These are phyloP conservation scores for Leccinum subtestaceum DNA, from an alignment of 768 basidiomycete species.

Conservation along the genomic window DNA sequence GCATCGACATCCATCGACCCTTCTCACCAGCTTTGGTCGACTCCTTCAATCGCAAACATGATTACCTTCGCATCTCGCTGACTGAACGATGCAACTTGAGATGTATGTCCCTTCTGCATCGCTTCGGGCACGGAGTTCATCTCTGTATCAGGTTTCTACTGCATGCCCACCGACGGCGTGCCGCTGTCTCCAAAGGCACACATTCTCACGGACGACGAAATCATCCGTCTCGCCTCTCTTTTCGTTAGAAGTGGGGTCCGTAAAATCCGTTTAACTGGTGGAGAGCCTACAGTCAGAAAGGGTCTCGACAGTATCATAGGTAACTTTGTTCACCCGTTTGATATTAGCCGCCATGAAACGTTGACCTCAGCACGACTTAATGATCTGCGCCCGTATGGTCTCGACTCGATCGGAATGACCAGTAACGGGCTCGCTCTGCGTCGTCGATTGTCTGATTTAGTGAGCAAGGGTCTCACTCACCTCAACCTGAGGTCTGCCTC, in stretches of 20 bases:
- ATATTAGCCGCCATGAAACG: constrained; percentile 6
- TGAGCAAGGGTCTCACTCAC: constrained; percentile 74
- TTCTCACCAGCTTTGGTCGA: constrained; percentile 61
- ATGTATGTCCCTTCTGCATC: constrained; percentile 44
- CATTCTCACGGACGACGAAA: constrained; percentile 73
- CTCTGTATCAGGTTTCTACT: constrained; percentile 69
- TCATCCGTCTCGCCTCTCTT: constrained; percentile 66
- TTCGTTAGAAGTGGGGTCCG: constrained; percentile 82
- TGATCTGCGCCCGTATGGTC: constrained; percentile 54
- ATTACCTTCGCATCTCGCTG: constrained; percentile 85
- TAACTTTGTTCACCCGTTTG: constrained; percentile 29
- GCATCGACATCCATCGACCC: constrained; percentile 46
- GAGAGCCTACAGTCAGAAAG: constrained; percentile 83
- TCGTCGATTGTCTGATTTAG: constrained; percentile 64
- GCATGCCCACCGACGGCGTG: constrained; percentile 83
- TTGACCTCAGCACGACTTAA: constrained; percentile 53
- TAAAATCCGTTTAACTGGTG: constrained; percentile 86
- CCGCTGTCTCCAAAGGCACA: constrained; percentile 67
- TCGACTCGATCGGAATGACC: constrained; percentile 81
- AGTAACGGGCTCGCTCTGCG: constrained; percentile 78
- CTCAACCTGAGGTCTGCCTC: constrained; percentile 57
- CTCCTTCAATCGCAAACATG: constrained; percentile 63
- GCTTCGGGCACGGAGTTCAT: background rate
- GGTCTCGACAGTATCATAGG: constrained; percentile 69
- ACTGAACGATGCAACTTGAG: constrained; percentile 87